Evolutionary conservation across 1,284 basidiomycete genomes (phyloP).

Genomic region (Microbotryum violaceum): DNA sequence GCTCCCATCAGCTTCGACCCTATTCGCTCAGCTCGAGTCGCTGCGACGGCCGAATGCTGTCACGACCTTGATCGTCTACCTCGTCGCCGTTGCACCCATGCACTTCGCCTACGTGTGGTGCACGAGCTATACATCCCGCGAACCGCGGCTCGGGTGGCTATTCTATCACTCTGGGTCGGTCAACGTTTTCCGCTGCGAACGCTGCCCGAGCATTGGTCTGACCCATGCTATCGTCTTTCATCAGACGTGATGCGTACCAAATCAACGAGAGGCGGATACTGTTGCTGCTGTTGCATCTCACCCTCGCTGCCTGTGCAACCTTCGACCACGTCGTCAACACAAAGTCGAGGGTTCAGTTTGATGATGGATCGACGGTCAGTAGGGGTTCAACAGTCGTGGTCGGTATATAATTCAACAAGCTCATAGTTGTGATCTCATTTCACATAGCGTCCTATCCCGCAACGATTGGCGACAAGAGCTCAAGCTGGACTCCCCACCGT

Average conservation of each 20-base stretch:
- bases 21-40: constrained; percentile 10
- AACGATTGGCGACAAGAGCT: constrained; percentile 18
- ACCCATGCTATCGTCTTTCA: not conserved
- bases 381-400: not conserved
- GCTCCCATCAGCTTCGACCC: constrained; percentile 14
- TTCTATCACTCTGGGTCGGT: constrained; percentile 28
- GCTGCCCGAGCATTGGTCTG: not conserved
- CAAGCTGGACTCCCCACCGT: not conserved
- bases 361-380: constrained; percentile 15
- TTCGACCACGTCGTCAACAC: constrained; percentile 15
- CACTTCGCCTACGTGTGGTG: constrained; percentile 24
- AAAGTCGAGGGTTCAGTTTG: constrained; percentile 25
- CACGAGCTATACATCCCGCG: constrained; percentile 15
- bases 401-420: not conserved
- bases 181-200: not conserved
- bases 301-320: constrained; percentile 14
- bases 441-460: constrained; percentile 27
- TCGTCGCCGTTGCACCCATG: constrained; percentile 9
- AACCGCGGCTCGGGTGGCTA: constrained; percentile 10
- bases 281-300: constrained; percentile 17
- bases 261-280: constrained; percentile 32
- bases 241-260: constrained; percentile 26
- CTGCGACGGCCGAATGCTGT: constrained; percentile 4
- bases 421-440: not conserved
- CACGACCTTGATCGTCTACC: constrained; percentile 19